Base-by-base conservation (phyloP, 108 stramenopile species). In the Nitzschia sp. region DNA sequence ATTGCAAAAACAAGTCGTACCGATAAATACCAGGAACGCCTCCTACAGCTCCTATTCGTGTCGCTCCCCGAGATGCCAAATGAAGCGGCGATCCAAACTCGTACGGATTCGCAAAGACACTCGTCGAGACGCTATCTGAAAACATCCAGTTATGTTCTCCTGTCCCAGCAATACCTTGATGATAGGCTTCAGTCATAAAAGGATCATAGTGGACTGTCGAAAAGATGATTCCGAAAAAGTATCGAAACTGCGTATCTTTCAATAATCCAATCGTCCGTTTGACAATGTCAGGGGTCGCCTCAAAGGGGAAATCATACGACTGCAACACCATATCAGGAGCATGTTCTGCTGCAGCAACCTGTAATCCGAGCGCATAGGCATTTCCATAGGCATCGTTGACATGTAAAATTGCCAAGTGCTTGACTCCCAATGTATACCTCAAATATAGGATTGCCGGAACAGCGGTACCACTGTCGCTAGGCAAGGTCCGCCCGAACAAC, bases 341-440 rank as follows among this genome's bases (percentile, higher is more conserved):
- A 30, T 49, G 28, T 25, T 47, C 29, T 30, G 26, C 25, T 17
- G 74, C 77, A 6, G 73, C 77, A 23, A 13, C 2, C 19, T 48
- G 74, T 4, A 85, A 46, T 9, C 80, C 84, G 8, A 49, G 28
- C 4, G 74, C 82, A 68, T 65, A 85, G 2, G 76, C 48, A 58
- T 80, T 82, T 6, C 87, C 87, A 67, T 74, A 85, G 23, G 84
- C 27, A 54, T 88, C 82, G 45, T 85, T 78, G 28, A 79, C 60
- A 53, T 85, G 47, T 1, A 85, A 32, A 5, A 88, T 70, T 13
- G 75, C 82, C 54, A 83, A 57, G 29, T 69, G 59, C 19, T 26
- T 67, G 25, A 83, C 36, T 26, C 65, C 46, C 49, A 71, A 45
- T 29, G 45, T 30, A 15, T 38, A 18, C 1, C 36, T 24, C 23